A percentile compares a stretch with the other conserved stretches of the same genome.
These are phyloP conservation scores for Kodamaea neixiangensis DNA, from an alignment of 805 yeast genomes.

Conservation along the genomic window DNA sequence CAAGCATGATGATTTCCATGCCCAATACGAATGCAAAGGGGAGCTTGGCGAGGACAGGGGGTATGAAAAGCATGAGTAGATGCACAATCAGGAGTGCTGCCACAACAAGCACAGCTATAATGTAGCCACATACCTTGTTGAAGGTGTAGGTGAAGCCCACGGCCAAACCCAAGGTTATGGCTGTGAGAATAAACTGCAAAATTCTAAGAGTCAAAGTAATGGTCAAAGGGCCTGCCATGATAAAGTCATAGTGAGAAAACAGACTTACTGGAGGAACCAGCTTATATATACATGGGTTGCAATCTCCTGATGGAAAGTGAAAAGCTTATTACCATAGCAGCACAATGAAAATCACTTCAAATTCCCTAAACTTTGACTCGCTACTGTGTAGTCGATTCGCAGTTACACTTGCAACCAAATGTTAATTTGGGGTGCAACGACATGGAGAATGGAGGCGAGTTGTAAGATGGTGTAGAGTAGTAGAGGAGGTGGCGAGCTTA, in stretches of 20 bases:
- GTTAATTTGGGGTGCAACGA: background rate
- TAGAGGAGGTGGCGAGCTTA: too few species aligned
- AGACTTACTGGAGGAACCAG: background rate
- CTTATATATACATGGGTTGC: background rate
- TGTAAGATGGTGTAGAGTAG: background rate
- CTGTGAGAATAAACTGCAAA: constrained; percentile 9
- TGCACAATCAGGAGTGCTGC: constrained; percentile 6
- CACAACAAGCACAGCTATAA: constrained; percentile 10
- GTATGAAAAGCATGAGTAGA: constrained; percentile 8
- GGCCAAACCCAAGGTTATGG: constrained; percentile 10
- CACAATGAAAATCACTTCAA: background rate
- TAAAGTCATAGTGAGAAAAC: background rate
- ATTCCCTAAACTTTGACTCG: background rate
- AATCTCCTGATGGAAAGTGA: background rate
- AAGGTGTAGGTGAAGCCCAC: background rate
- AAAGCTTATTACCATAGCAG: constrained; percentile 3
- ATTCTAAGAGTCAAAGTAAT: constrained; percentile 8
- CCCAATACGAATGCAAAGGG: constrained; percentile 8
- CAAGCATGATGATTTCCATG: constrained; percentile 10
- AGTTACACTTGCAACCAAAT: constrained; percentile 7
- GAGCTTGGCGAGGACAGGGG: constrained; percentile 2
- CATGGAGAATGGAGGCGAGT: background rate
- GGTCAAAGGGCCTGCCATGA: constrained; percentile 5
- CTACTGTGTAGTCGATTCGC: background rate
- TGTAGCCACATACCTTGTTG: background rate